Percentiles rank a stretch among this genome's conserved stretches.
Evolutionary conservation across 164 flowering plant species (phyloP).

Genomic region (Buxus sempervirens): DNA sequence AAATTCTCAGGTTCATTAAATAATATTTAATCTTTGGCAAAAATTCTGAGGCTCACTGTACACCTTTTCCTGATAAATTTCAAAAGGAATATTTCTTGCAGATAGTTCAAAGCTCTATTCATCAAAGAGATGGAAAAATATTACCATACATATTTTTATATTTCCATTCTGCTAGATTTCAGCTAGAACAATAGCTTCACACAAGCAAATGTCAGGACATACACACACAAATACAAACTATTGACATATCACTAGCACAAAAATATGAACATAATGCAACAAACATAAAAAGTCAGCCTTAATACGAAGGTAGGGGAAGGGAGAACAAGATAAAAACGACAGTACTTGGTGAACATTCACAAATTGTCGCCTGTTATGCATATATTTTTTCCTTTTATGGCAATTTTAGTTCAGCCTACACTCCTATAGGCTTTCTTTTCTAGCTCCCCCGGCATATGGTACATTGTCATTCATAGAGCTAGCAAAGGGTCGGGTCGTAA

Average conservation of each 20-base stretch:
- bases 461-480: too few relatives aligned
- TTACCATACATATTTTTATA: neutral
- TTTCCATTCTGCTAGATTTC: neutral
- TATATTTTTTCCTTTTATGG: too few relatives aligned
- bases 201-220: neutral
- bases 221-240: too few relatives aligned
- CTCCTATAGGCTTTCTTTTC: too few relatives aligned
- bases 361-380: too few relatives aligned
- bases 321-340: neutral
- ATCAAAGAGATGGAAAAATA: neutral
- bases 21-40: neutral
- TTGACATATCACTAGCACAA: neutral
- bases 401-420: too few relatives aligned
- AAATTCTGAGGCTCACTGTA: too few relatives aligned
- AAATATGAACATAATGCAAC: neutral
- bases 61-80: neutral
- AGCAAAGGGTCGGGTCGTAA: too few relatives aligned
- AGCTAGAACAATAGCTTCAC: neutral
- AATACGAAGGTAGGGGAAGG: neutral
- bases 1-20: neutral
- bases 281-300: too few relatives aligned
- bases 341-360: neutral
- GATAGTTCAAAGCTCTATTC: neutral
- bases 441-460: too few relatives aligned
- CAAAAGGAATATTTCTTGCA: neutral